Percentiles rank a stretch among this genome's conserved stretches.
Evolutionary conservation across 805 yeast species (phyloP).

Genomic region (Saccharomycopsis sp.): DNA sequence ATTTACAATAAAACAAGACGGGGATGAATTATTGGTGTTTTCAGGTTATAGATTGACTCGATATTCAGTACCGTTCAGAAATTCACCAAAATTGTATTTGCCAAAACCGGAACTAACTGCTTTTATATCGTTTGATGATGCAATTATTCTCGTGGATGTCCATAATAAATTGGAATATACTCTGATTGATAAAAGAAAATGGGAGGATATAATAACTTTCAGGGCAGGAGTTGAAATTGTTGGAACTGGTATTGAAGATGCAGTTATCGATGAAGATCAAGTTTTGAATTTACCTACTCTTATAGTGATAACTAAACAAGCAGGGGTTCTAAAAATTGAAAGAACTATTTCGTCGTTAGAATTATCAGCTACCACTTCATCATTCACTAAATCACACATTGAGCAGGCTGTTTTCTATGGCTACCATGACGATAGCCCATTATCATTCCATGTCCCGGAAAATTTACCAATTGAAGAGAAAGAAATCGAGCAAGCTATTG

Average conservation of each 20-base stretch:
- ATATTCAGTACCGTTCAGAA: constrained; percentile 29
- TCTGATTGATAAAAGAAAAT: constrained; percentile 38
- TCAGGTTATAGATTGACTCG: constrained; percentile 64
- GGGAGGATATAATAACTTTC: constrained; percentile 77
- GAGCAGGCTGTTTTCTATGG: constrained; percentile 78
- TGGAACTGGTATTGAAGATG: constrained; percentile 51
- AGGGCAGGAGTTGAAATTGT: constrained; percentile 45
- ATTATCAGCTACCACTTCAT: constrained; percentile 23
- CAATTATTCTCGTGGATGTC: constrained; percentile 57
- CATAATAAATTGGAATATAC: constrained; percentile 30
- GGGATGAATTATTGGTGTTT: constrained; percentile 44
- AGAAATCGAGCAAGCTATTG: constrained; percentile 47
- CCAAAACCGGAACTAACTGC: constrained; percentile 57
- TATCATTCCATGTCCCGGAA: constrained; percentile 40
- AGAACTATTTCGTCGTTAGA: constrained; percentile 30
- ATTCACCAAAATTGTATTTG: constrained; percentile 43
- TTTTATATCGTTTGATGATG: constrained; percentile 49
- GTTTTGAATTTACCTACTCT: constrained; percentile 38
- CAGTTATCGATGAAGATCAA: constrained; percentile 24
- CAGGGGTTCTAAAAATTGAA: constrained; percentile 60
- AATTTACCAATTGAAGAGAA: constrained; percentile 38
- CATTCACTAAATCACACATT: constrained; percentile 60
- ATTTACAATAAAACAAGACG: constrained; percentile 45
- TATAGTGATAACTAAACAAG: constrained; percentile 40
- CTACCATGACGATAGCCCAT: constrained; percentile 35